phyloP scores from a whole-genome alignment of 176 grass and related monocot species.

The Oryza meyeriana region DNA sequence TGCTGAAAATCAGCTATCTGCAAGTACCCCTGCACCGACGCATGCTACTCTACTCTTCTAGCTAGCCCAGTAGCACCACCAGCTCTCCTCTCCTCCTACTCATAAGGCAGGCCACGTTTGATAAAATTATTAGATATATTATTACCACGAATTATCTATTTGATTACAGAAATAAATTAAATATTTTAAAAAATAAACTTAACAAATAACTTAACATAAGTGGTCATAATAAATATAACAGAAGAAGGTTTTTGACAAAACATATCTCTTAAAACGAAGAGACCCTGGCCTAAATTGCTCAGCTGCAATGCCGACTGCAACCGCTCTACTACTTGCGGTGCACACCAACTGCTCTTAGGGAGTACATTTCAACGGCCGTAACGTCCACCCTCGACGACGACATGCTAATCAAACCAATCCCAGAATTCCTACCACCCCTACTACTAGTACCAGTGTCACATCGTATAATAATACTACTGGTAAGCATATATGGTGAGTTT shows the following conservation, averaged over 20 bases:
- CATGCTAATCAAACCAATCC: background rate
- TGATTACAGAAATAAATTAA: too few relatives aligned
- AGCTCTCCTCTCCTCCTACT: background rate
- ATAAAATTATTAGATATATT: too few relatives aligned
- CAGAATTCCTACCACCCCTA: background rate
- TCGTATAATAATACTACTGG: background rate
- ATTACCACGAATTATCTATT: too few relatives aligned
- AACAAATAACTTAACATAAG: too few relatives aligned
- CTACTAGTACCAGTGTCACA: background rate
- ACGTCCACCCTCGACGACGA: background rate
- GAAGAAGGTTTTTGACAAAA: too few relatives aligned
- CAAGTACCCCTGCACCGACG: conserved; percentile 17
- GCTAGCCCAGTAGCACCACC: too few relatives aligned
- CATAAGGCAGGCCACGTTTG: too few relatives aligned
- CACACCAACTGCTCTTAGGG: background rate
- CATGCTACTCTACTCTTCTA: background rate
- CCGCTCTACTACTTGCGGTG: background rate
- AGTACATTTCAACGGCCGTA: background rate
- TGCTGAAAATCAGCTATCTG: background rate
- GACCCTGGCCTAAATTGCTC: too few relatives aligned
- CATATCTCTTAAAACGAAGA: too few relatives aligned
- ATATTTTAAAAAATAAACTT: too few relatives aligned
- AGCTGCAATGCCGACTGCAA: background rate
- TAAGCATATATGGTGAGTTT: too few relatives aligned
- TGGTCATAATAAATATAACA: too few relatives aligned